phyloP scores from a whole-genome alignment of 1,139 yeast genomes.

The Diutina mesorugosa region DNA sequence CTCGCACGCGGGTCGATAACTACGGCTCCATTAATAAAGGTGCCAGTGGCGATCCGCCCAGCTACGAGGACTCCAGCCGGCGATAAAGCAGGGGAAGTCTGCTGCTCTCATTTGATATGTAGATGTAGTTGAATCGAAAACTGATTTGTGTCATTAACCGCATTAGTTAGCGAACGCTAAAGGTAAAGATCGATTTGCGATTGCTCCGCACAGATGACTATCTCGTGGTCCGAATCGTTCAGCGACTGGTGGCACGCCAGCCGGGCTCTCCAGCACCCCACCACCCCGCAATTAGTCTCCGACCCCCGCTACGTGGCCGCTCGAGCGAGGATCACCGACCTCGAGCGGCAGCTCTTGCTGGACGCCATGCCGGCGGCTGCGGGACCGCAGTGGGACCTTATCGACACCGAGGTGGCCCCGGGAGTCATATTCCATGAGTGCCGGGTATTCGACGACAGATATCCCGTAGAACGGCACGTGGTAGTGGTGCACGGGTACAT shows the following conservation, averaged over 20 bases:
- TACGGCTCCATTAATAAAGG: not conserved
- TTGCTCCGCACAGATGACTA: conserved; percentile 7
- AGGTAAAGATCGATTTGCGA: no score
- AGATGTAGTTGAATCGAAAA: not conserved
- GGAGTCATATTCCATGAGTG: not conserved
- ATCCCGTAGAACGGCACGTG: conserved; percentile 8
- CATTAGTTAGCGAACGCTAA: not conserved
- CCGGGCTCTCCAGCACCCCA: conserved; percentile 13
- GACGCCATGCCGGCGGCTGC: not conserved
- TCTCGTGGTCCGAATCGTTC: conserved; percentile 17
- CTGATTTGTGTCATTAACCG: not conserved
- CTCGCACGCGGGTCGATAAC: not conserved
- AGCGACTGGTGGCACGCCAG: conserved; percentile 30
- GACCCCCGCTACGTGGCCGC: not conserved
- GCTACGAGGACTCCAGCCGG: not conserved
- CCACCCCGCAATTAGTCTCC: conserved; percentile 3
- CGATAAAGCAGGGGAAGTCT: not conserved
- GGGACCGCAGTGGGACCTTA: not conserved
- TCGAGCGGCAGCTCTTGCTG: not conserved
- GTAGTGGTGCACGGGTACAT: conserved; percentile 33
- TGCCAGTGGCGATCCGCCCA: not conserved
- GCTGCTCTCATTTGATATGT: not conserved
- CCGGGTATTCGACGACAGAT: not conserved
- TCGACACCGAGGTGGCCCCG: not conserved
- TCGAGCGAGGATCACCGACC: not conserved